Evolutionary conservation across 2,329 filamentous ascomycete genomes (phyloP), one percentile per base, ranked within the genome.

Genomic region (Periconia macrospinosa): DNA sequence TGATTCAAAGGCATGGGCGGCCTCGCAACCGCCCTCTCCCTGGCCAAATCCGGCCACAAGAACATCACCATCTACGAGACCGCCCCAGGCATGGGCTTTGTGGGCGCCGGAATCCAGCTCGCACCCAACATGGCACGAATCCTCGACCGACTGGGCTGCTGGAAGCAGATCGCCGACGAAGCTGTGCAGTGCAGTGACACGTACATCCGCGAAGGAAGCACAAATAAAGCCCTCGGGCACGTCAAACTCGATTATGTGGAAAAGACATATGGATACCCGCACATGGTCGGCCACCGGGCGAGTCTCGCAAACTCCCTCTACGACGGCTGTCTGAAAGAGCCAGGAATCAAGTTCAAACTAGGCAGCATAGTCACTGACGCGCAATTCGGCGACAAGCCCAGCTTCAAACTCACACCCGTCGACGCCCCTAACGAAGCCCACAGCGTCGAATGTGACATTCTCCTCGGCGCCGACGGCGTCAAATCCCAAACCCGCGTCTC

Each of bases 31-130:
- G 89, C 89, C 7, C 81, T 93, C 35, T 84, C 89, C 13, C 81
- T 93, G 35, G 89, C 90, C 41, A 88, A 88, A 74, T 85, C 86
- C 63, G 90, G 90, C 8, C 92, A 93, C 74, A 83, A 79, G 59
- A 78, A 88, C 53, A 87, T 93, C 65, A 79, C 87, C 50, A 84
- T 93, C 47, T 93, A 86, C 70, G 90, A 93, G 70, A 83, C 81
- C 35, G 89, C 89, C 0, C 83, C 86, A 5, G 83, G 85, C 59
- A 80, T 93, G 3, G 90, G 90, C 6, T 93, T 93, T 63, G 89
- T 93, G 1, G 91, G 91, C 20, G 91, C 91, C 1, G 91, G 91
- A 6, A 93, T 94, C 60, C 91, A 95, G 70, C 80, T 93, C 53
- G 89, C 90, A 0, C 90, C 90, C 0, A 95, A 94, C 61, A 89